Percentiles rank a stretch among this genome's conserved stretches.
Evolutionary conservation across 2,329 filamentous ascomycete genomes (phyloP).

Genomic region (Fusarium equiseti): DNA sequence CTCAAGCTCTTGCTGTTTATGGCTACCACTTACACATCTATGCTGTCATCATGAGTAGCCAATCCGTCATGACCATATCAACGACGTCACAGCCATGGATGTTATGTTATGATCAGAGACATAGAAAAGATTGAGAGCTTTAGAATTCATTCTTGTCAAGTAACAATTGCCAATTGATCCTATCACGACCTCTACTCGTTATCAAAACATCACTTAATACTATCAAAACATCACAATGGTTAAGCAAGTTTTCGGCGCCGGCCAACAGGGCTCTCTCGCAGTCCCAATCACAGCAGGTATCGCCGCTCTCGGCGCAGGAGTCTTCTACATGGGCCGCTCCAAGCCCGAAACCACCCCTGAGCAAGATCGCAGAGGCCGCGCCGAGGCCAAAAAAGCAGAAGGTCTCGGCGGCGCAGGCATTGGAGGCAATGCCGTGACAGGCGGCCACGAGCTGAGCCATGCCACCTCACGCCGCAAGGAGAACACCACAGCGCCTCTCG

Average conservation of each 20-base stretch:
- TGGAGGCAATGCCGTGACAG: slow-evolving; percentile 48
- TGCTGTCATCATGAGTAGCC: slow-evolving; percentile 43
- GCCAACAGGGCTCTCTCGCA: slow-evolving; percentile 33
- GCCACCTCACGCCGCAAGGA: slow-evolving; percentile 37
- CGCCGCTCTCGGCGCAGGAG: slow-evolving; percentile 39
- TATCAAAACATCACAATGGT: slow-evolving; percentile 20
- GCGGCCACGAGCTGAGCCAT: slow-evolving; percentile 48
- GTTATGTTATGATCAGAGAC: not conserved
- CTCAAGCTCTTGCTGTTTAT: slow-evolving; percentile 15
- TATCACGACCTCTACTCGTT: not conserved
- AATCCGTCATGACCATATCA: slow-evolving; percentile 37
- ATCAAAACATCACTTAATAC: slow-evolving; percentile 2
- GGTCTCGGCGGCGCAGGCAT: slow-evolving; percentile 51
- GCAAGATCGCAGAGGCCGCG: slow-evolving; percentile 36
- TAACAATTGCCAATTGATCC: slow-evolving; percentile 14
- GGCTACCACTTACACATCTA: slow-evolving; percentile 31
- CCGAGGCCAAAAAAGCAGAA: slow-evolving; percentile 49
- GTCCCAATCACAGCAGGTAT: slow-evolving; percentile 39
- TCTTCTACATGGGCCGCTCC: slow-evolving; percentile 41
- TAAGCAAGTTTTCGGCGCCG: slow-evolving; percentile 35
- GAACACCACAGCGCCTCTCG: slow-evolving; percentile 41
- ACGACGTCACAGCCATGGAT: slow-evolving; percentile 36
- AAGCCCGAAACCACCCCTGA: slow-evolving; percentile 23
- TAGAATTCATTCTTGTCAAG: not conserved
- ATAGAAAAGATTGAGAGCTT: slow-evolving; percentile 18